phyloP scores from a whole-genome alignment of 768 basidiomycete species.

The Termitomyces sp. region DNA sequence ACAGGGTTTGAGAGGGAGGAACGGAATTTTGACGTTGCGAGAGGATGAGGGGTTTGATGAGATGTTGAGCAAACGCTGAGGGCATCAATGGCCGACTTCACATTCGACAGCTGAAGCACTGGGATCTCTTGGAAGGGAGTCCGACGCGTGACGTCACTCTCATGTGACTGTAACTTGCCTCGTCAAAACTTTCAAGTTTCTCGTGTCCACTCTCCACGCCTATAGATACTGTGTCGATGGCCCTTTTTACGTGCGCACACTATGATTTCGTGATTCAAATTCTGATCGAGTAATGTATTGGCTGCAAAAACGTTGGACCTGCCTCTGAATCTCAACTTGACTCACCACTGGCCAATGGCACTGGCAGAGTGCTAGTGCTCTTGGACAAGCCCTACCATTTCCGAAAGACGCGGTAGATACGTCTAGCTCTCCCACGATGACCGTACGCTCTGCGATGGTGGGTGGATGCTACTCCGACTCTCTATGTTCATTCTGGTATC shows the following conservation, averaged over 20 bases:
- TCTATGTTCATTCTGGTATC: neutral
- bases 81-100: conserved; percentile 17
- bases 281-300: too few species aligned
- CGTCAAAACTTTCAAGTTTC: too few species aligned
- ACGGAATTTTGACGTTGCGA: conserved; percentile 16
- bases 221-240: too few species aligned
- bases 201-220: too few species aligned
- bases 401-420: neutral
- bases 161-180: conserved; percentile 2
- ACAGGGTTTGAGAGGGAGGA: neutral
- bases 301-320: too few species aligned
- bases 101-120: neutral
- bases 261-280: neutral
- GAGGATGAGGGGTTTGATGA: conserved; percentile 26
- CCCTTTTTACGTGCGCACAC: neutral
- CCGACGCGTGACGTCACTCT: conserved; percentile 17
- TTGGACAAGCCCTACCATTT: neutral
- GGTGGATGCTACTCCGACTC: neutral
- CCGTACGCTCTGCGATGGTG: neutral
- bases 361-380: too few species aligned
- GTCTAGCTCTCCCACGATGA: neutral
- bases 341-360: too few species aligned
- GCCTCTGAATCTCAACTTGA: too few species aligned
- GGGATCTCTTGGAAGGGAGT: too few species aligned
- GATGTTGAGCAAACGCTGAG: conserved; percentile 34